phyloP scores from a whole-genome alignment of 441 rosid species.

The Brassica hybrid region DNA sequence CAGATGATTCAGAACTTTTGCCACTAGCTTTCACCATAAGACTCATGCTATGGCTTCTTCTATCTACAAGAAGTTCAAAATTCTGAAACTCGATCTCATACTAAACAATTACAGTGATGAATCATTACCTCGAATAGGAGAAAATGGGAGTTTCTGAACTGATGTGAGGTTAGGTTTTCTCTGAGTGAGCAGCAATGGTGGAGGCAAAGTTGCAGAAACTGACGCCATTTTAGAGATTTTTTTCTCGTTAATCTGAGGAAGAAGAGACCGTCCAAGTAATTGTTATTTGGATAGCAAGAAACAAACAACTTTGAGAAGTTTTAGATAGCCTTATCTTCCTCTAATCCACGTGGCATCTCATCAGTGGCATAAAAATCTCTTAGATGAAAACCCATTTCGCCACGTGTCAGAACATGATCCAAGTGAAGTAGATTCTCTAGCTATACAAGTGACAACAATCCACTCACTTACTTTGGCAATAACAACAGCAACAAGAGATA shows the following conservation, averaged over 20 bases:
- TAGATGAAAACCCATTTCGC: conserved; percentile 39
- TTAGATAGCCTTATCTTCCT: conserved; percentile 69
- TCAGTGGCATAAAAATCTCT: conserved; percentile 49
- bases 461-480: conserved; percentile 22
- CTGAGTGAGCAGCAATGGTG: conserved; percentile 49
- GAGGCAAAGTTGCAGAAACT: conserved; percentile 50
- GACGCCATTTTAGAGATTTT: conserved; percentile 50
- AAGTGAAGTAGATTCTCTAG: conserved; percentile 42
- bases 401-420: conserved; percentile 70
- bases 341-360: conserved; percentile 54
- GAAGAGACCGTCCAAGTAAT: conserved; percentile 1
- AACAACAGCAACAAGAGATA: conserved; percentile 6
- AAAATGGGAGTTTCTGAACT: conserved; percentile 48
- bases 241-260: not conserved
- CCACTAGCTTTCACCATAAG: conserved; percentile 62
- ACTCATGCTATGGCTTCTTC: conserved; percentile 42
- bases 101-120: not conserved
- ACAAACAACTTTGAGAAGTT: conserved; percentile 1
- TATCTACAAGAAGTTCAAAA: conserved; percentile 49
- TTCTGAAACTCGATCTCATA: not conserved
- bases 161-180: conserved; percentile 52
- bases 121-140: conserved; percentile 49
- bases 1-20: conserved; percentile 67
- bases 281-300: conserved; percentile 10
- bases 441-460: conserved; percentile 15